Conservation (phyloP, 2,329 filamentous ascomycete species). For the Trichoderma sp. region DNA sequence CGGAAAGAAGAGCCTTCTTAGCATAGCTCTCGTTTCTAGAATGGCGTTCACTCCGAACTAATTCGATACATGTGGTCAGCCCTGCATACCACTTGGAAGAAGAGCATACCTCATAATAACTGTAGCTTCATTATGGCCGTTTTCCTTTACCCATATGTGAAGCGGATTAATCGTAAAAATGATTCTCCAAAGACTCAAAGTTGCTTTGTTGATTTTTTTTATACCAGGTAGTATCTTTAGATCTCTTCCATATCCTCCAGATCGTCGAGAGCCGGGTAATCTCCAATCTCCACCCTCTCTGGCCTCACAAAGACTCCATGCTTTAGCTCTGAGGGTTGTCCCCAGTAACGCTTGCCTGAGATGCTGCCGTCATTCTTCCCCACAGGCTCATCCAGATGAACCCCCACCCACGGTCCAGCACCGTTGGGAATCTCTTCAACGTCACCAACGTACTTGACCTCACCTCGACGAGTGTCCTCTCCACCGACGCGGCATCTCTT, state of each 20-base stretch:
- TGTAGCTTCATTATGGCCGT: neutral
- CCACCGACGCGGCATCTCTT: constrained; percentile 64
- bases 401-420: constrained; percentile 67
- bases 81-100: constrained; percentile 4
- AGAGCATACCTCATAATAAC: neutral
- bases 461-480: constrained; percentile 68
- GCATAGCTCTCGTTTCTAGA: constrained; percentile 12
- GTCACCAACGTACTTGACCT: constrained; percentile 68
- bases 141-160: neutral
- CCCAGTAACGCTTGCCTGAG: constrained; percentile 67
- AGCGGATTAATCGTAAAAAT: neutral
- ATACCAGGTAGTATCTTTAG: constrained; percentile 31
- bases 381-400: constrained; percentile 74
- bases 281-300: constrained; percentile 73
- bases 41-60: constrained; percentile 8
- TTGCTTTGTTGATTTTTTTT: neutral
- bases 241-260: constrained; percentile 78
- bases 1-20: neutral
- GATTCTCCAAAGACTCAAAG: neutral
- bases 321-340: constrained; percentile 60
- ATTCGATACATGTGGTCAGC: neutral
- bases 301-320: constrained; percentile 77
- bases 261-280: constrained; percentile 69
- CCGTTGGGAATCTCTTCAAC: constrained; percentile 71
- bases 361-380: constrained; percentile 82